phyloP scores from a whole-genome alignment of 2,329 filamentous ascomycete genomes.

The Peltaster fructicola region DNA sequence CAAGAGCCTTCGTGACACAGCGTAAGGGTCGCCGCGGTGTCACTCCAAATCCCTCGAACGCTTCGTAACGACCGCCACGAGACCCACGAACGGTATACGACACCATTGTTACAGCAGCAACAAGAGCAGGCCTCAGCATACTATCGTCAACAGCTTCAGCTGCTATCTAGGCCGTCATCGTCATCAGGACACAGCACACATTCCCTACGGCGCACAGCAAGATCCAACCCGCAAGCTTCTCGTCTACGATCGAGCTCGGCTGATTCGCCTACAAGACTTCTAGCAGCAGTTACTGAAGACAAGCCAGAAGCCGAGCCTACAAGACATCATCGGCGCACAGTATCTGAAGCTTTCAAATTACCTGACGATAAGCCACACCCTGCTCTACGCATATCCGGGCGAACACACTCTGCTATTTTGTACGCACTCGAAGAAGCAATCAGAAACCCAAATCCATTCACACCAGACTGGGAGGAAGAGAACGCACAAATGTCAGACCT shows the following conservation, averaged over 20 bases:
- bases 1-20: conserved; percentile 3
- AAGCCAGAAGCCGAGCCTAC: too few species aligned
- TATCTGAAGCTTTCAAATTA: too few species aligned
- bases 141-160: conserved; percentile 11
- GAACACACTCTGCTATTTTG: conserved; percentile 77
- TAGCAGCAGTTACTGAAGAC: too few species aligned
- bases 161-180: conserved; percentile 32
- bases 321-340: conserved; percentile 18
- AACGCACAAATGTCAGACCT: conserved; percentile 86
- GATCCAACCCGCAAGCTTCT: conserved; percentile 26
- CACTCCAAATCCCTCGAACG: conserved; percentile 22
- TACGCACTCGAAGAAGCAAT: conserved; percentile 85
- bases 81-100: conserved; percentile 35
- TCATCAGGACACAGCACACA: conserved; percentile 34
- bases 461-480: conserved; percentile 69
- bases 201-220: conserved; percentile 36
- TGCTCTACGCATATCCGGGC: conserved; percentile 56
- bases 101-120: conserved; percentile 28
- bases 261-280: conserved; percentile 18
- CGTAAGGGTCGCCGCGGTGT: conserved; percentile 19
- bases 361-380: conserved; percentile 27
- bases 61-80: conserved; percentile 38
- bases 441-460: conserved; percentile 66
- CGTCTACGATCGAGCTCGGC: conserved; percentile 27
- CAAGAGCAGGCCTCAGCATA: conserved; percentile 26